Base-by-base conservation (phyloP, 1,284 basidiomycete species). In the Microbotryomycetes sp. region DNA sequence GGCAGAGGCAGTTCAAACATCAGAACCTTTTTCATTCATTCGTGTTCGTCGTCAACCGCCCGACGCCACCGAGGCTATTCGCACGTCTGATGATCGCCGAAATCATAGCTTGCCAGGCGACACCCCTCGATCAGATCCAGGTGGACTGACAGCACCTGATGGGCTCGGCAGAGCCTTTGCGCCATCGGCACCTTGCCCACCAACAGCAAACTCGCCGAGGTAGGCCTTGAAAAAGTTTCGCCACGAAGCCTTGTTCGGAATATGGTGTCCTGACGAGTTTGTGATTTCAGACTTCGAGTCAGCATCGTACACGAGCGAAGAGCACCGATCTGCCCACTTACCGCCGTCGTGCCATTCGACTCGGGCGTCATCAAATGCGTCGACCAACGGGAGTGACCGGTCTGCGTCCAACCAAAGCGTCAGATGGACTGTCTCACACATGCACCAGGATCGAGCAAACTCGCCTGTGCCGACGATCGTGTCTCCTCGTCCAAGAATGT, bases 401-500 rank as follows among this genome's bases (percentile, higher is more conserved):
- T 88, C 89, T 63, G 24, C 2, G 7, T 3, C 5, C 1, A 16
- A 7, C 2, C 3, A 16, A 11, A 48, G 1, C 2, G 30, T 27
- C 30, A 49, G 24, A 5, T 27, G 30, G 30, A 6, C 7, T 0
- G 16, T 15, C 16, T 16, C 9, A 29, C 4, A 3, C 13, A 5
- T 26, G 50, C 13, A 21, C 3, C n/a, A 26, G 5, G 13, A 6
- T 31, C 24, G 45, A 24, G 21, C 9, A n/a, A 15, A 23, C 62
- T 31, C 7, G 61, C 62, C 65, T 67, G 83, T 82, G 3, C 83
- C 76, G 3, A 94, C 87, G 45, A 94, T 81, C 15, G 89, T 81
- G 69, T 94, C 91, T 49, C 81, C 90, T 69, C 79, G 81, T 4
- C 91, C 91, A 5, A 91, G 77, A 18, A 94, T 79, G 73, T 91